These are phyloP conservation scores for Theobroma cacao DNA, from an alignment of 345 rosid genomes.

Conservation along the genomic window DNA sequence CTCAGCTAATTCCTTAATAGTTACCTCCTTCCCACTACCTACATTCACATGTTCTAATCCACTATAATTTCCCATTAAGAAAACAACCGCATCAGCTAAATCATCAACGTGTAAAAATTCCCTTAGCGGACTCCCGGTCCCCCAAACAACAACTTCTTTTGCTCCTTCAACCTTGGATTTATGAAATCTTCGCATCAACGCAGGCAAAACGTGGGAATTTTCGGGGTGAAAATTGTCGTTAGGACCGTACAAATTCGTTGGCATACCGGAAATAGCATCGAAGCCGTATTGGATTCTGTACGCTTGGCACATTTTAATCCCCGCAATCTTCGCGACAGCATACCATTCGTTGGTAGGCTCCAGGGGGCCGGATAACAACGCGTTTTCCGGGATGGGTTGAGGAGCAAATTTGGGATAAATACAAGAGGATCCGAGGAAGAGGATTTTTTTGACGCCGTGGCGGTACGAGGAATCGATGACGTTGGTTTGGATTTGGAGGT, in stretches of 20 bases:
- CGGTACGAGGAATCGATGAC: constrained; percentile 76
- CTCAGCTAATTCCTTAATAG: constrained; percentile 89
- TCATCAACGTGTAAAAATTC: constrained; percentile 97
- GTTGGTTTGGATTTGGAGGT: constrained; percentile 94
- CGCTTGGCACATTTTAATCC: constrained; percentile 96
- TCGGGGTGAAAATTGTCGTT: constrained; percentile 89
- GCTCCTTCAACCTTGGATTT: constrained; percentile 73
- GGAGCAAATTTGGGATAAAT: constrained; percentile 94
- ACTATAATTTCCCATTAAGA: constrained; percentile 72
- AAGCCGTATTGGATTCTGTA: constrained; percentile 71
- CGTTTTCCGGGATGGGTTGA: constrained; percentile 80
- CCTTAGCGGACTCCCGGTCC: constrained; percentile 85
- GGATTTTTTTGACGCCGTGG: constrained; percentile 65
- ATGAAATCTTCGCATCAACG: constrained; percentile 84
- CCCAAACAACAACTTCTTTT: constrained; percentile 94
- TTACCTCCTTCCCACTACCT: constrained; percentile 91
- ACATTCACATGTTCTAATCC: constrained; percentile 85
- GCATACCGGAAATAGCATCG: constrained; percentile 93
- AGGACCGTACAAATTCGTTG: constrained; percentile 88
- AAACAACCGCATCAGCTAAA: constrained; percentile 84
- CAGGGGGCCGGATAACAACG: constrained; percentile 74
- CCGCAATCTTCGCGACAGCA: constrained; percentile 85
- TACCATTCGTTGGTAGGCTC: constrained; percentile 99
- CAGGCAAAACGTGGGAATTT: constrained; percentile 93
- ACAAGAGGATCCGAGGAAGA: constrained; percentile 93